Percentiles rank a stretch among this genome's conserved stretches.
Evolutionary conservation across 2,329 filamentous ascomycete genomes (phyloP).

Genomic region (Aureobasidium sp.): DNA sequence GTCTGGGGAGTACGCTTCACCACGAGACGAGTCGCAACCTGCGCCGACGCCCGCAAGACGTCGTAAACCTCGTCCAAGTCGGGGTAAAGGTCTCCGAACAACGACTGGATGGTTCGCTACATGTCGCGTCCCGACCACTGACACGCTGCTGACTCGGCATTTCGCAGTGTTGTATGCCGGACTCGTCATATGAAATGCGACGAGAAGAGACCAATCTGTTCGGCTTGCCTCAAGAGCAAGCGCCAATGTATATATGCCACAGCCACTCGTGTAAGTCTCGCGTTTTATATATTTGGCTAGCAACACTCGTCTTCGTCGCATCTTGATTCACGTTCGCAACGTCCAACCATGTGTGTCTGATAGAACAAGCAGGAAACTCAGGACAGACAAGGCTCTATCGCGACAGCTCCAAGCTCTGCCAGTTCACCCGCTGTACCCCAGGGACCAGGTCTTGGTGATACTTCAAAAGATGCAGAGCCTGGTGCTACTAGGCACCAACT

Average conservation of each 20-base stretch:
- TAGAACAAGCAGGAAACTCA: not conserved
- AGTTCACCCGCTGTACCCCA: not conserved
- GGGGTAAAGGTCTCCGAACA: not conserved
- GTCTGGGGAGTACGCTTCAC: not conserved
- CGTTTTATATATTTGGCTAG: not conserved
- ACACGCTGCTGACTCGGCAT: not conserved
- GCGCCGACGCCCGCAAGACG: not conserved
- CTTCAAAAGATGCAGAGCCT: not conserved
- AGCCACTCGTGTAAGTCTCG: not conserved
- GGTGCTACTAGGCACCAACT: not conserved
- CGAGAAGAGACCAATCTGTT: constrained; percentile 34
- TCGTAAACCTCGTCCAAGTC: constrained; percentile 8
- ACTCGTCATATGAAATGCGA: constrained; percentile 42
- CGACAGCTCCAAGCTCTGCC: not conserved
- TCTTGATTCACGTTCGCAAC: not conserved
- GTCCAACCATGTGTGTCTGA: not conserved
- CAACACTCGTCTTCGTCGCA: not conserved
- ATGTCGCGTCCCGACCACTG: not conserved
- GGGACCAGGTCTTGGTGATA: not conserved
- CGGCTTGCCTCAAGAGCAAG: constrained; percentile 33
- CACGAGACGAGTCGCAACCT: constrained; percentile 1
- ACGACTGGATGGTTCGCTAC: constrained; percentile 6
- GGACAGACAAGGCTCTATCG: not conserved
- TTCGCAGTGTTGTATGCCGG: constrained; percentile 35
- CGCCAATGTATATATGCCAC: constrained; percentile 32